Percentiles rank a stretch among this genome's conserved stretches.
Conservation (phyloP, 208 protist species). For the Trichomonas tenax region DNA sequence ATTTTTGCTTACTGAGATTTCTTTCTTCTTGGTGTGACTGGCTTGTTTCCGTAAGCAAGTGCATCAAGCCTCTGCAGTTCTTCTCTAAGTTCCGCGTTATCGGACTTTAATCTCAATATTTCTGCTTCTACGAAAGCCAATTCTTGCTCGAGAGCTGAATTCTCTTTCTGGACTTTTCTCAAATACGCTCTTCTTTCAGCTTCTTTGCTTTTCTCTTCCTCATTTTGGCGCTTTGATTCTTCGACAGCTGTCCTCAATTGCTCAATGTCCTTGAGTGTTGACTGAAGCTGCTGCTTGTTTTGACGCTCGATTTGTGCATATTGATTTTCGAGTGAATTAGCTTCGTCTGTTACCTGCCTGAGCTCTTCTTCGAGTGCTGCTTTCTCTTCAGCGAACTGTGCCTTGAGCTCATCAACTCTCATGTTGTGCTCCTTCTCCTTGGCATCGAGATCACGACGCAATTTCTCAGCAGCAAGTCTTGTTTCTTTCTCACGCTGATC, state of each 20-base stretch:
- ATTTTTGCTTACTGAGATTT: too few relatives aligned
- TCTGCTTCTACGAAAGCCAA: background rate
- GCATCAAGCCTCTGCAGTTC: background rate
- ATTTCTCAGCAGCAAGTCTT: background rate
- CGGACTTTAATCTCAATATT: background rate
- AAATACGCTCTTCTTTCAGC: background rate
- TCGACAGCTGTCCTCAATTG: background rate
- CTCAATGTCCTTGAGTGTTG: background rate
- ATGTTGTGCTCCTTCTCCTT: background rate
- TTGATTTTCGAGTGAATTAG: background rate
- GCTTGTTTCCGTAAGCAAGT: background rate
- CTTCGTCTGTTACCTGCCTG: background rate
- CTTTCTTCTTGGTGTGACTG: background rate
- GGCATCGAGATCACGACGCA: background rate
- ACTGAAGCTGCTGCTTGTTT: background rate
- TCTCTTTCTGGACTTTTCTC: background rate
- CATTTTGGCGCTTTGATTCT: background rate
- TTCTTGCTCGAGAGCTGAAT: background rate
- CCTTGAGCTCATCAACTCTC: background rate
- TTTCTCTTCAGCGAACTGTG: background rate
- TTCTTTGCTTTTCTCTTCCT: background rate
- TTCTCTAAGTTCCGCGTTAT: background rate
- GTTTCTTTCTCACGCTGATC: background rate
- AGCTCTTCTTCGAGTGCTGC: background rate
- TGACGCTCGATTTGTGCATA: background rate